Evolutionary conservation across 2,329 filamentous ascomycete genomes (phyloP).

Genomic region (Eurotiales sp.): DNA sequence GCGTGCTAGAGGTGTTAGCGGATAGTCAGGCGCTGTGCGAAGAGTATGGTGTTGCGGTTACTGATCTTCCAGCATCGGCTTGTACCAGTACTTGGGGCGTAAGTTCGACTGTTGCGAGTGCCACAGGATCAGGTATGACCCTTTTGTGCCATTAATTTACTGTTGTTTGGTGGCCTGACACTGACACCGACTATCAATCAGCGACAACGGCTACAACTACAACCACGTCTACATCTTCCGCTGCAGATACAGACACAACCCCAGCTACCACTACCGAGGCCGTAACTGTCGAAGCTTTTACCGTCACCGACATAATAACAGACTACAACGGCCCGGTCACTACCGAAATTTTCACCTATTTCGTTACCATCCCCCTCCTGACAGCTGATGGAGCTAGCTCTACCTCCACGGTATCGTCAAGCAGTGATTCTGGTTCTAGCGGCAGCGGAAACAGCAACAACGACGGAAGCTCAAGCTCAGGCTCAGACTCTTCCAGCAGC

Average conservation of each 20-base stretch:
- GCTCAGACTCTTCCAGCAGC: neutral
- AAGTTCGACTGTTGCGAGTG: neutral
- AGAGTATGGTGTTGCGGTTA: constrained; percentile 3
- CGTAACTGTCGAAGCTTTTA: neutral
- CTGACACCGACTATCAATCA: neutral
- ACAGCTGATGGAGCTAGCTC: neutral
- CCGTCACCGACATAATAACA: constrained; percentile 5
- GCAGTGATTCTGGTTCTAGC: neutral
- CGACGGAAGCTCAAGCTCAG: neutral
- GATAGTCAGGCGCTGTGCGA: constrained; percentile 9
- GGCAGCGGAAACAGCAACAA: neutral
- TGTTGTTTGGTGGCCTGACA: neutral
- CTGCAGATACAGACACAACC: no score
- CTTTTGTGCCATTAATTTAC: no score
- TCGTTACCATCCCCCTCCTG: no score
- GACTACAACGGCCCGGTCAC: neutral
- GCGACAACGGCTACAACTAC: neutral
- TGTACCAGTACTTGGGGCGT: constrained; percentile 8
- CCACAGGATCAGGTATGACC: constrained; percentile 1
- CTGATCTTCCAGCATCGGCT: constrained; percentile 2
- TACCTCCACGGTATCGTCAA: neutral
- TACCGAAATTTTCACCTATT: constrained; percentile 9
- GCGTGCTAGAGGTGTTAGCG: neutral
- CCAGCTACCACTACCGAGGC: no score
- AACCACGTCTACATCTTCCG: no score